Percentiles rank a stretch among this genome's conserved stretches.
phyloP scores from a whole-genome alignment of 441 rosid genomes.

The Erodium moschatum region DNA sequence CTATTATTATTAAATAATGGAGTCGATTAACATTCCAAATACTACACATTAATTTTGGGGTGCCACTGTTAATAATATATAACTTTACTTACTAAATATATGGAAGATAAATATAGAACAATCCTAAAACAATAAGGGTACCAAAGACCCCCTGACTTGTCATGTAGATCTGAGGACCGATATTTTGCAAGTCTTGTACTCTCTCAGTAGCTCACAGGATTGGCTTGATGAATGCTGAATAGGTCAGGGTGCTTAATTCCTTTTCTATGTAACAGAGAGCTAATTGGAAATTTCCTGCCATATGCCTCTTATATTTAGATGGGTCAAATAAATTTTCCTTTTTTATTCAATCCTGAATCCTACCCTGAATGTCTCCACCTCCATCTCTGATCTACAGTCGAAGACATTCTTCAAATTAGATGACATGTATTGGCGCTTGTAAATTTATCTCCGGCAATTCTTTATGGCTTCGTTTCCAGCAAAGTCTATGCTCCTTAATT shows the following conservation, averaged over 20 bases:
- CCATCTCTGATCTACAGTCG: background rate
- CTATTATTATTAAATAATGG: background rate
- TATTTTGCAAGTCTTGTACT: background rate
- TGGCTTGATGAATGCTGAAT: background rate
- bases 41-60: background rate
- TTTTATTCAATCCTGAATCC: constrained; percentile 2
- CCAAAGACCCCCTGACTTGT: background rate
- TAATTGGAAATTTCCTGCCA: background rate
- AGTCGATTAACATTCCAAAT: background rate
- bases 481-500: constrained; percentile 11
- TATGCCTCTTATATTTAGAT: background rate
- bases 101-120: background rate
- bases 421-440: constrained; percentile 1
- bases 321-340: background rate
- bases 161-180: background rate
- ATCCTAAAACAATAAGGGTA: background rate
- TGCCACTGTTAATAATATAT: background rate
- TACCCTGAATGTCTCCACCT: background rate
- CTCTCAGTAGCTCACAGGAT: background rate
- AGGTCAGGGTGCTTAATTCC: background rate
- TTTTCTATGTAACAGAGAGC: background rate
- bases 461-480: background rate
- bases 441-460: constrained; percentile 8
- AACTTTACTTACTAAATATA: background rate
- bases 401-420: no score